Percentiles rank a stretch among this genome's conserved stretches.
Conservation (phyloP, 768 basidiomycete species). For the Tulasnella sp. region DNA sequence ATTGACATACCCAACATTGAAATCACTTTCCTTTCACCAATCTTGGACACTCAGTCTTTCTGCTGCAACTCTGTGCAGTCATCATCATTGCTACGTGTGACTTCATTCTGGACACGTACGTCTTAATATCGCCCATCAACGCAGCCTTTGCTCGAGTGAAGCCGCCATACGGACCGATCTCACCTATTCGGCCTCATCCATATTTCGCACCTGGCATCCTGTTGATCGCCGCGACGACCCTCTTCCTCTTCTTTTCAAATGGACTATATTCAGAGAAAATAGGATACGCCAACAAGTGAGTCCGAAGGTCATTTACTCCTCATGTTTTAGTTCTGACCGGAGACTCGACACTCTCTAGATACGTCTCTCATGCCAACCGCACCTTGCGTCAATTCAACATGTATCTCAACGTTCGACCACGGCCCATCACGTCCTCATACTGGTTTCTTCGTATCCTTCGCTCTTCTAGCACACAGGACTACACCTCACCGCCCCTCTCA, state of each 20-base stretch:
- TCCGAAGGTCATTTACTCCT: slow-evolving; percentile 24
- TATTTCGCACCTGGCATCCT: slow-evolving; percentile 76
- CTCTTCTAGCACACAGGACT: neutral
- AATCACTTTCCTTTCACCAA: neutral
- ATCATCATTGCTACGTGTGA: slow-evolving; percentile 72
- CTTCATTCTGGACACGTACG: slow-evolving; percentile 63
- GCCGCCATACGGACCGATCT: slow-evolving; percentile 22
- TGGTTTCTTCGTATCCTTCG: slow-evolving; percentile 13
- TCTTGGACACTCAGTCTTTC: slow-evolving; percentile 55
- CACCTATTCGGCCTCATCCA: slow-evolving; percentile 37
- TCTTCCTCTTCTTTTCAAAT: slow-evolving; percentile 91
- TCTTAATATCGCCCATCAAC: slow-evolving; percentile 42
- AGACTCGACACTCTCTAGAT: slow-evolving; percentile 49
- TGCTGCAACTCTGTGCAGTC: slow-evolving; percentile 60
- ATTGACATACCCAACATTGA: neutral
- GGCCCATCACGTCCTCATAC: slow-evolving; percentile 55
- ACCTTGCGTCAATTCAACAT: slow-evolving; percentile 92
- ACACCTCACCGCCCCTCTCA: slow-evolving; percentile 45
- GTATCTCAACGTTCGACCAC: slow-evolving; percentile 89
- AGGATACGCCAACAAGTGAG: slow-evolving; percentile 90
- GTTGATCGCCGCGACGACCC: slow-evolving; percentile 84
- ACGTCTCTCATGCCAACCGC: slow-evolving; percentile 92
- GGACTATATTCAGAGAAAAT: slow-evolving; percentile 97
- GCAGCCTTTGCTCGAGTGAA: slow-evolving; percentile 21
- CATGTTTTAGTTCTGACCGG: neutral